Percentiles rank a stretch among this genome's conserved stretches.
phyloP scores from a whole-genome alignment of 208 protist species.

The Trypanosoma rangeli region DNA sequence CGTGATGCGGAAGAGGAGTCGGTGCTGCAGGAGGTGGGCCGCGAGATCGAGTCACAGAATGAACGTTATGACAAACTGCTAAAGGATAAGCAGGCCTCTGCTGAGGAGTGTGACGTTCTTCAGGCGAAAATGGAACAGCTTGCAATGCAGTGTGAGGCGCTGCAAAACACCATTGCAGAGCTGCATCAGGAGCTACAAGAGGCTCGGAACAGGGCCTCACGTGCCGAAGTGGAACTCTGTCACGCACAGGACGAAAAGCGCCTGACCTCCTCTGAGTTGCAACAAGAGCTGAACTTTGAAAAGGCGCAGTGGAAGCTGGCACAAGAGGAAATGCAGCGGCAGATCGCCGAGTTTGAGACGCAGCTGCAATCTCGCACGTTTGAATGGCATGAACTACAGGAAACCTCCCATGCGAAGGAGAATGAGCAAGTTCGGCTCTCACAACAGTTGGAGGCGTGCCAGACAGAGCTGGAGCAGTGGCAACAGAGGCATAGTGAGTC shows the following conservation, averaged over 20 bases:
- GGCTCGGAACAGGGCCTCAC: conserved; percentile 32
- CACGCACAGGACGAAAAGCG: conserved; percentile 50
- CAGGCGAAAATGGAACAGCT: conserved; percentile 28
- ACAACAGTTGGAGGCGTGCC: conserved; percentile 20
- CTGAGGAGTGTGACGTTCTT: conserved; percentile 30
- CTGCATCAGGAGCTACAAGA: conserved; percentile 41
- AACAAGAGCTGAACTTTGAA: conserved; percentile 28
- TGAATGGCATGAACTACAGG: conserved; percentile 24
- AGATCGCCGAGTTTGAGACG: conserved; percentile 21
- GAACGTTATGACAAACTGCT: conserved; percentile 40
- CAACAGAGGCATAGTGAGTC: conserved; percentile 2
- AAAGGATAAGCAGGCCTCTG: conserved; percentile 24
- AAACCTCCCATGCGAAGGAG: conserved; percentile 21
- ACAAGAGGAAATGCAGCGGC: conserved; percentile 26
- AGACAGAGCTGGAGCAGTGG: conserved; percentile 5
- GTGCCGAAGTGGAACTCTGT: conserved; percentile 50
- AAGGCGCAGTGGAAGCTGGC: conserved; percentile 28
- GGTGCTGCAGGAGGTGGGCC: conserved; percentile 61
- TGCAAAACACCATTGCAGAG: conserved; percentile 33
- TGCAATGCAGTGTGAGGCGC: conserved; percentile 17
- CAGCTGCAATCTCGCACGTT: conserved; percentile 7
- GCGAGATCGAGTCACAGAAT: conserved; percentile 65
- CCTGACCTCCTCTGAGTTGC: conserved; percentile 19
- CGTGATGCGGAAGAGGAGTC: conserved; percentile 73
- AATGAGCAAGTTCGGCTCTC: conserved; percentile 31